phyloP scores from a whole-genome alignment of 805 yeast genomes.

The Lipomyces yamanashiensis region DNA sequence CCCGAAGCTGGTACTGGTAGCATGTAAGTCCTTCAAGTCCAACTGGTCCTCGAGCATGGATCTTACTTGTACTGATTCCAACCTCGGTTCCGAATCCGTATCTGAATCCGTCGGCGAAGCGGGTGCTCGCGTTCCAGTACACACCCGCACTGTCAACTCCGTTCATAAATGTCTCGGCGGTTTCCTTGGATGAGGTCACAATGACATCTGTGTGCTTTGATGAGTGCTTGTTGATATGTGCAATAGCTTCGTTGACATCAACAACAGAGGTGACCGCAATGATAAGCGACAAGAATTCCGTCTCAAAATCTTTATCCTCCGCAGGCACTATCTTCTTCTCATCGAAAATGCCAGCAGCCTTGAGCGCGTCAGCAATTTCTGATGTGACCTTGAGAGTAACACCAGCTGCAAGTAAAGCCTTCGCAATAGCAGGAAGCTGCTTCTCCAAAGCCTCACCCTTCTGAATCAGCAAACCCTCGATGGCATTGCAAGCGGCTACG shows the following conservation, averaged over 20 bases:
- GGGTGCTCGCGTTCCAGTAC: constrained; percentile 95
- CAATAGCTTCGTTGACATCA: constrained; percentile 71
- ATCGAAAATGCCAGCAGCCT: constrained; percentile 33
- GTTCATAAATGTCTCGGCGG: constrained; percentile 77
- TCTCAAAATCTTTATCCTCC: constrained; percentile 70
- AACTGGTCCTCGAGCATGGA: constrained; percentile 98
- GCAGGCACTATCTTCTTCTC: constrained; percentile 50
- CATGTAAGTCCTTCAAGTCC: constrained; percentile 96
- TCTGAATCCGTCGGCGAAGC: constrained; percentile 98
- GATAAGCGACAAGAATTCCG: constrained; percentile 82
- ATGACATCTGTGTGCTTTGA: constrained; percentile 96
- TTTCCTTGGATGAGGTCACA: constrained; percentile 70
- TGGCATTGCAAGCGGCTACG: constrained; percentile 99
- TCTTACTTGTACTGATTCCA: constrained; percentile 94
- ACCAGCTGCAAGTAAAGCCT: constrained; percentile 59
- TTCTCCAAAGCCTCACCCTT: constrained; percentile 49
- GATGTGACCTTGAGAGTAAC: constrained; percentile 74
- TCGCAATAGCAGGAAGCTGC: constrained; percentile 39
- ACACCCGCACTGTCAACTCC: constrained; percentile 95
- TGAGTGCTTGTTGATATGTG: constrained; percentile 86
- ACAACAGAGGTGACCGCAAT: constrained; percentile 71
- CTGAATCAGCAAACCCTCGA: constrained; percentile 79
- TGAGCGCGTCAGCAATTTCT: constrained; percentile 46
- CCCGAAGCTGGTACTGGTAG: constrained; percentile 90
- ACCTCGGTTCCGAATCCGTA: constrained; percentile 99